Percentiles rank a stretch among this genome's conserved stretches.
Conservation (phyloP, 108 stramenopile genomes). For the Cyclostephanos tholiformis region DNA sequence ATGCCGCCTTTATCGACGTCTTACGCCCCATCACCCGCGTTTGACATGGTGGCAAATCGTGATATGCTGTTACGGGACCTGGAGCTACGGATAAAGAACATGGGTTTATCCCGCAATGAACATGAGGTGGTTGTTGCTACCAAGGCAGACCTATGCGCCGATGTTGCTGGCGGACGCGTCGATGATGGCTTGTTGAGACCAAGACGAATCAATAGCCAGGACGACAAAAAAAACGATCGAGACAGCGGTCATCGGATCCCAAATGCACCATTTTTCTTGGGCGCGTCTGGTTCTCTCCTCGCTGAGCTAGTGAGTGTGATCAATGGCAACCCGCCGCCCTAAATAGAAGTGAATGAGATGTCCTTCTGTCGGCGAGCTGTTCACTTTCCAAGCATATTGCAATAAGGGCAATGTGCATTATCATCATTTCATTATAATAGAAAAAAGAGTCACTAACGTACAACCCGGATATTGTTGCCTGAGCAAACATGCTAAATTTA, state of each 20-base stretch:
- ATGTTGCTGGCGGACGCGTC: neutral
- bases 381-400: neutral
- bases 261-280: constrained; percentile 21
- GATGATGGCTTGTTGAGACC: neutral
- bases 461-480: no score
- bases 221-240: neutral
- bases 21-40: constrained; percentile 6
- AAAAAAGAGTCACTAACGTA: no score
- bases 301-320: constrained; percentile 31
- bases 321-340: neutral
- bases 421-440: no score
- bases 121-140: constrained; percentile 27
- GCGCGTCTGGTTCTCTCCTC: constrained; percentile 30
- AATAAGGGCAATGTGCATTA: no score
- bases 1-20: neutral
- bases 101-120: constrained; percentile 31
- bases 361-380: neutral
- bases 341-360: neutral
- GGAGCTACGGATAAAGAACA: constrained; percentile 31
- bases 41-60: constrained; percentile 13
- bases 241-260: neutral
- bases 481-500: no score
- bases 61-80: constrained; percentile 36
- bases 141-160: neutral
- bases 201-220: neutral